Evolutionary conservation across 768 basidiomycete species (phyloP), one percentile per base, ranked within the genome.

Genomic region (Mycena latifolia): DNA sequence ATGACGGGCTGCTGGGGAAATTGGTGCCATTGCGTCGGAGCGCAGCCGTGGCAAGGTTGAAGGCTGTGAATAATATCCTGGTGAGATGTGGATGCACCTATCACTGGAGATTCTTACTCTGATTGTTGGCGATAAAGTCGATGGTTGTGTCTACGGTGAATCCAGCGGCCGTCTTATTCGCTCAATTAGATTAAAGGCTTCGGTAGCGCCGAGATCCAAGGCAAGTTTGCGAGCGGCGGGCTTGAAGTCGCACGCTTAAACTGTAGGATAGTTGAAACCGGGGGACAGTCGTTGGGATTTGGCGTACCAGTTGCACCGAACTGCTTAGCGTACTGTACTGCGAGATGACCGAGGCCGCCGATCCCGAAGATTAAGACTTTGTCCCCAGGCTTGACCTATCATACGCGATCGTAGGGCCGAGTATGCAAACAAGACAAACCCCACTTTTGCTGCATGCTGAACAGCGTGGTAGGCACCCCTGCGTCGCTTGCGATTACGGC

Each of bases 271-370:
- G n/a, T 28, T 20, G n/a, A n/a, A n/a, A n/a, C 17, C 33, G 14
- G 33, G 5, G 37, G 3, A 17, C 6, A n/a, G n/a, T n/a, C 10
- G 20, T 15, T 48, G 25, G 3, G 12, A 20, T 5, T 25, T 11
- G n/a, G n/a, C n/a, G n/a, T 46, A 71, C 67, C 70, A 27, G 70
- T 71, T 41, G 74, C 74, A 11, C 72, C 74, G 61, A 67, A 71
- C 61, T 69, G 65, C 63, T 68, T 67, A 2, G 70, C 71, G 43
- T 70, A 66, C 48, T 75, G 74, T 14, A 74, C 48, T 7, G 65
- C 69, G 2, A 71, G 60, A 29, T 70, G 69, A 1, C 69, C 71
- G 3, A 71, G 66, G 3, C 69, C 69, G 1, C 69, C 69, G 41
- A 71, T 50, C 5, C 69, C 70, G 46, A 69, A 70, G 11, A 65